Evolutionary conservation across 768 basidiomycete genomes (phyloP).

Genomic region (Postia placenta): DNA sequence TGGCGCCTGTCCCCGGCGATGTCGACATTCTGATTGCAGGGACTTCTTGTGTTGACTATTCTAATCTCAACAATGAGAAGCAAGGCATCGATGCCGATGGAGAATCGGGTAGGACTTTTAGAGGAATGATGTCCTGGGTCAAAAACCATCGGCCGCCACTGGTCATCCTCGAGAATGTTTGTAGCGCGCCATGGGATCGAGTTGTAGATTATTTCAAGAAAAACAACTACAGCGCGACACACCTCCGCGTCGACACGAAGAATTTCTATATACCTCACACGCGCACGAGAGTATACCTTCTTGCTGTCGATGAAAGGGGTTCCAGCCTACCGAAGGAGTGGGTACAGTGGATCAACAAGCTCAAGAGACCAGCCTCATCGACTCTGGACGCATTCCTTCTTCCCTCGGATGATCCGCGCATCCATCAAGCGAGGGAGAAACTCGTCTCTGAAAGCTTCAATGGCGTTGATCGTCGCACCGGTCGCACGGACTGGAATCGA

Average conservation of each 20-base stretch:
- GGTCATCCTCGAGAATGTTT: conserved; percentile 95
- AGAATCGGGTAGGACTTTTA: conserved; percentile 90
- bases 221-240: conserved; percentile 69
- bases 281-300: conserved; percentile 81
- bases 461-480: conserved; percentile 59
- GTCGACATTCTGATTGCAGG: conserved; percentile 90
- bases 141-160: conserved; percentile 78
- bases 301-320: conserved; percentile 64
- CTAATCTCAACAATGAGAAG: conserved; percentile 90
- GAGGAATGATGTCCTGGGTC: conserved; percentile 94
- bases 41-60: conserved; percentile 96
- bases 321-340: conserved; percentile 63
- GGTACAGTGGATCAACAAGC: conserved; percentile 53
- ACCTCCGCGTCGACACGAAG: conserved; percentile 74
- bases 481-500: conserved; percentile 84
- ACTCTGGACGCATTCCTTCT: conserved; percentile 91
- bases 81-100: conserved; percentile 86
- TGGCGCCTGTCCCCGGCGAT: conserved; percentile 81
- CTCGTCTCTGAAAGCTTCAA: conserved; percentile 66
- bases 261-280: conserved; percentile 94
- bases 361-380: conserved; percentile 81
- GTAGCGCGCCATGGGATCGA: conserved; percentile 77
- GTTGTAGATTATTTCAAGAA: conserved; percentile 74
- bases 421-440: conserved; percentile 82
- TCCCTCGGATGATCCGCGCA: conserved; percentile 84